These are phyloP conservation scores for Leersia perrieri DNA, from an alignment of 176 grass and related monocot species.

Conservation along the genomic window DNA sequence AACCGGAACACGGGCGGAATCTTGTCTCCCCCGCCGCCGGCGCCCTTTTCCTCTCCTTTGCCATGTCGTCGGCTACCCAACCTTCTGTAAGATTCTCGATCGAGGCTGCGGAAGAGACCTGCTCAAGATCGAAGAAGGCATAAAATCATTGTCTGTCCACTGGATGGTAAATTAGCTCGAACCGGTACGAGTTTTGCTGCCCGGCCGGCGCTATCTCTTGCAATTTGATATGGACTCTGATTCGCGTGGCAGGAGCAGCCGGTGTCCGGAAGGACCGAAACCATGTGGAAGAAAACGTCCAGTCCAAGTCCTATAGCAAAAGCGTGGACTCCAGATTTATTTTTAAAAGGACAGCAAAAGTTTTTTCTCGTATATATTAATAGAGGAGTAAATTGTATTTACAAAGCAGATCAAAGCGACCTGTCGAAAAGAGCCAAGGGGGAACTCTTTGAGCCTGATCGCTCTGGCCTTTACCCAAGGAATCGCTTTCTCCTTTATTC, in stretches of 20 bases:
- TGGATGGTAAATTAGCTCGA: too few species aligned
- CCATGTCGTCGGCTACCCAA: conserved; percentile 10
- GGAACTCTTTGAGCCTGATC: too few species aligned
- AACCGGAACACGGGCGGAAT: conserved; percentile 10
- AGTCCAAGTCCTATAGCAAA: not conserved
- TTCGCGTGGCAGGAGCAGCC: not conserved
- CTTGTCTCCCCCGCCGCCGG: not conserved
- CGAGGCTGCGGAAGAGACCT: not conserved
- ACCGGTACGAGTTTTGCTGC: not conserved
- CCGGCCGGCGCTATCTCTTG: not conserved
- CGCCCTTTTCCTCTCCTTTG: not conserved
- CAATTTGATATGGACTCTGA: not conserved
- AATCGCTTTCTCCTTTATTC: too few species aligned
- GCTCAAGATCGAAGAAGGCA: too few species aligned
- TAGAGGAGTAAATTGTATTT: too few species aligned
- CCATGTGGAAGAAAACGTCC: not conserved
- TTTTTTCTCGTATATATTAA: too few species aligned
- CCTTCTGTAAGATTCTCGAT: too few species aligned
- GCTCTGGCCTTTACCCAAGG: too few species aligned
- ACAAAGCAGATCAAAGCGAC: too few species aligned
- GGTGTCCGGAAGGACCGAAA: not conserved
- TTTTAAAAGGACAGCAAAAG: too few species aligned
- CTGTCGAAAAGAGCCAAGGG: too few species aligned
- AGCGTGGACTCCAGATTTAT: not conserved
- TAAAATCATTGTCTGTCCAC: too few species aligned